Evolutionary conservation across 1,284 basidiomycete species (phyloP), one percentile per base, ranked within the genome.

Genomic region (Volvariella surrecta): DNA sequence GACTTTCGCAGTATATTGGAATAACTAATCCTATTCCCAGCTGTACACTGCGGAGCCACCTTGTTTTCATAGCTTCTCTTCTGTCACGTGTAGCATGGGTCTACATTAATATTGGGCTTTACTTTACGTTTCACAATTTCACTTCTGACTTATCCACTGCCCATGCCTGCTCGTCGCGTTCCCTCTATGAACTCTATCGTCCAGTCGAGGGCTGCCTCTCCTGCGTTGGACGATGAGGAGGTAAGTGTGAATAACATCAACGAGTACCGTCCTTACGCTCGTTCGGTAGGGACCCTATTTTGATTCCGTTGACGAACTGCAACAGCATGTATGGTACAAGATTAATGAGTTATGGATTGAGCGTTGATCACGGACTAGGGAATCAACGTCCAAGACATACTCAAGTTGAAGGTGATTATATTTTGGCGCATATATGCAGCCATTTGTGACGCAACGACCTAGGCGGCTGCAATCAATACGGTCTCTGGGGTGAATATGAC

Each of bases 321-420:
- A 93, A 57, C 77, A 86, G 49, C 87, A 94, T 61, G 89, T 89
- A 55, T 50, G 75, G 20, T 39, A 39, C 16, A 31, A 19, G 44
- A 40, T 40, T 21, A 50, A 43, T 45, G 38, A 37, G 50, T 39
- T 35, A n/a, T 43, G 37, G n/a, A n/a, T 13, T 38, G 32, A 34
- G 15, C 34, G 43, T 35, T 38, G 15, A 30, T 19, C 13, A 7
- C 19, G 18, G 32, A 13, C 21, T 17, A 94, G 89, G 91, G 92
- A 16, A 94, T 95, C 61, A 95, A 94, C 51, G 82, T 92, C 22
- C 88, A 93, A 66, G 92, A 96, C 58, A 94, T 96, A 45, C 61
- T 84, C 45, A 96, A 96, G 64, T 79, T 96, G 51, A 95, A 95
- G 68, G 88, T 86, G 44, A 9, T 28, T 41, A 16, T 18, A 39